A percentile compares a stretch with the other conserved stretches of the same genome.
Conservation (phyloP, 257 asterid species). For the Eucommia ulmoides region DNA sequence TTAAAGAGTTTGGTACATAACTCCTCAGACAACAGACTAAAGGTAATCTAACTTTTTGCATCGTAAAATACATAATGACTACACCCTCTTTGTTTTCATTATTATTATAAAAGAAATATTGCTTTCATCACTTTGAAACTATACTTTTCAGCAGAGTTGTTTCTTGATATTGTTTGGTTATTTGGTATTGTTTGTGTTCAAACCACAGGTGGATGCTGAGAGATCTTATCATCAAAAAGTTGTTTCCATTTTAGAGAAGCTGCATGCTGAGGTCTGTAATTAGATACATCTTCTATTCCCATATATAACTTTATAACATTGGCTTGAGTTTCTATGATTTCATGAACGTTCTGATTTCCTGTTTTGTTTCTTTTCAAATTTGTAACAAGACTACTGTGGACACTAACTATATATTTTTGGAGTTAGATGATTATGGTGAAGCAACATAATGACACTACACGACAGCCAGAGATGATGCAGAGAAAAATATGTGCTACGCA, state of each 20-base stretch:
- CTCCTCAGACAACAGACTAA: too few relatives aligned
- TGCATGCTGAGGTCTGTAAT: constrained; percentile 59
- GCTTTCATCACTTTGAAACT: too few relatives aligned
- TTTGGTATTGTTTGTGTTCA: constrained; percentile 18
- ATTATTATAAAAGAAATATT: too few relatives aligned
- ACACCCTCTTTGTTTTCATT: too few relatives aligned
- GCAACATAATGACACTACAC: constrained; percentile 38
- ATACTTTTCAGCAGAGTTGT: too few relatives aligned
- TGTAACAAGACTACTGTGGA: constrained; percentile 1
- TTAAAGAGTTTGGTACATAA: too few relatives aligned
- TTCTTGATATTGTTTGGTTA: too few relatives aligned
- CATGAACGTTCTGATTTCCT: not conserved
- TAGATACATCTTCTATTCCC: constrained; percentile 4
- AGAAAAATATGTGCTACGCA: constrained; percentile 22
- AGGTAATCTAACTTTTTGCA: too few relatives aligned
- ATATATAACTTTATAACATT: not conserved
- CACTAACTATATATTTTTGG: constrained; percentile 10
- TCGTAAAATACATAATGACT: too few relatives aligned
- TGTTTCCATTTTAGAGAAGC: constrained; percentile 70
- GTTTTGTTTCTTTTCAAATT: not conserved
- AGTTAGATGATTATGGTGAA: constrained; percentile 63
- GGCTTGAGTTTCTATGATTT: not conserved
- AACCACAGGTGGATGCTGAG: constrained; percentile 76
- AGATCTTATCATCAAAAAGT: constrained; percentile 73
- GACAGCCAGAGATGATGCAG: constrained; percentile 24